Percentiles rank a stretch among this genome's conserved stretches.
Evolutionary conservation across 169 alveolate genomes (phyloP).

Genomic region (Plasmodium sp.): DNA sequence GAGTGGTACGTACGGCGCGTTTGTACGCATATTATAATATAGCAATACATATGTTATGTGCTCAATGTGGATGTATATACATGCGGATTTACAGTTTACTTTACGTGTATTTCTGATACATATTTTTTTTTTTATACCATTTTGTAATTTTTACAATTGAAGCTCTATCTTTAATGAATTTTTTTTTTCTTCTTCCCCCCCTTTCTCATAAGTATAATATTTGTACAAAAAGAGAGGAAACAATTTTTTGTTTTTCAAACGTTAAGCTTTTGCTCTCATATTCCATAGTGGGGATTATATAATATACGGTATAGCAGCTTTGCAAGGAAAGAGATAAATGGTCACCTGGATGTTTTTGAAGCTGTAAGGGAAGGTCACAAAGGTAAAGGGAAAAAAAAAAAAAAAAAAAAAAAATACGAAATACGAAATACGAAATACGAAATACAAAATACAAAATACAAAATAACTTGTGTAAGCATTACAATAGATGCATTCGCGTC

Average conservation of each 20-base stretch:
- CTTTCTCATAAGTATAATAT: not conserved
- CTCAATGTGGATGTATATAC: not conserved
- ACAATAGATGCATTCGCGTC: not conserved
- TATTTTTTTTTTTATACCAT: not conserved
- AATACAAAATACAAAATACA: not conserved
- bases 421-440: no score
- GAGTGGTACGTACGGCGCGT: not conserved
- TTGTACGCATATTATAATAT: not conserved
- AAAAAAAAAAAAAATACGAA: not conserved
- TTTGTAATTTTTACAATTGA: not conserved
- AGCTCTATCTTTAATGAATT: not conserved
- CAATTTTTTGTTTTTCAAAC: conserved; percentile 8
- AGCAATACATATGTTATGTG: not conserved
- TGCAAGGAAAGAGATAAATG: not conserved
- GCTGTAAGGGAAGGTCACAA: conserved; percentile 20
- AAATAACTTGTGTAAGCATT: not conserved
- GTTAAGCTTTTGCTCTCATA: not conserved
- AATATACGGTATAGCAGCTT: not conserved
- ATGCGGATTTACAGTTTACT: not conserved
- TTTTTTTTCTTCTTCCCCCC: not conserved
- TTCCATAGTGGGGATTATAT: not conserved
- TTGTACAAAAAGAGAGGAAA: not conserved
- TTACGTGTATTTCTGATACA: not conserved
- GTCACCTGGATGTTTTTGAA: conserved; percentile 19
- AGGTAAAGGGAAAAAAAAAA: conserved; percentile 25